Conservation (phyloP, 2,329 filamentous ascomycete genomes). For the Arachnomyces sp. region DNA sequence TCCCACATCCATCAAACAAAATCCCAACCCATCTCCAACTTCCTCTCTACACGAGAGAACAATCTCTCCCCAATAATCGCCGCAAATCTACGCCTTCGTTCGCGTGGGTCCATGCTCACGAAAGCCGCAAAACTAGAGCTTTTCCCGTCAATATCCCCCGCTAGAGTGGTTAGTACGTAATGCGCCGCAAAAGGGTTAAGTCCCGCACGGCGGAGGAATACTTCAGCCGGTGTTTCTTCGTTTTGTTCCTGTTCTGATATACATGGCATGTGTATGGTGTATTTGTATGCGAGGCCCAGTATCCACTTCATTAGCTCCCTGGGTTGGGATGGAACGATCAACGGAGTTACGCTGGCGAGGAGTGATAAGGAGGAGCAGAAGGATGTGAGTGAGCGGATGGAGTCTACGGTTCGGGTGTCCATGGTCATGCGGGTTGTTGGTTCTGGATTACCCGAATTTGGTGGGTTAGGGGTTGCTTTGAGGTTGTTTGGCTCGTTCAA, state of each 20-base stretch:
- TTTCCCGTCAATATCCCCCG: conserved; percentile 5
- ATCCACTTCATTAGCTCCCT: conserved; percentile 51
- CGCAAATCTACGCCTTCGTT: conserved; percentile 47
- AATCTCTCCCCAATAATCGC: conserved; percentile 49
- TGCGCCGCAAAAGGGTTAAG: conserved; percentile 68
- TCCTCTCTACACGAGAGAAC: conserved; percentile 43
- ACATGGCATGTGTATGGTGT: conserved; percentile 18
- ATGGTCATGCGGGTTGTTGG: conserved; percentile 10
- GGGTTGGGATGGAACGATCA: conserved; percentile 15
- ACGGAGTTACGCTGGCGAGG: conserved; percentile 1
- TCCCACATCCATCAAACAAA: conserved; percentile 5
- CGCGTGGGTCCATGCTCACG: conserved; percentile 46
- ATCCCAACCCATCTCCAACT: conserved; percentile 48
- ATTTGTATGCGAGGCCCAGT: conserved; percentile 44
- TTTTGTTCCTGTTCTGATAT: conserved; percentile 20
- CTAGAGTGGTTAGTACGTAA: conserved; percentile 36
- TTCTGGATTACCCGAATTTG: too few relatives aligned
- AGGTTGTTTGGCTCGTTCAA: conserved; percentile 1
- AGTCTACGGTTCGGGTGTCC: conserved; percentile 11
- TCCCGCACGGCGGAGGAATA: conserved; percentile 58
- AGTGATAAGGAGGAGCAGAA: conserved; percentile 19
- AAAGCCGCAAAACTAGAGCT: conserved; percentile 46
- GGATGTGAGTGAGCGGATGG: conserved; percentile 14
- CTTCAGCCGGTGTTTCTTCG: conserved; percentile 60
- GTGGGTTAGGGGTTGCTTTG: too few relatives aligned